phyloP scores from a whole-genome alignment of 768 basidiomycete species.

The Leccinum pellstonianum region DNA sequence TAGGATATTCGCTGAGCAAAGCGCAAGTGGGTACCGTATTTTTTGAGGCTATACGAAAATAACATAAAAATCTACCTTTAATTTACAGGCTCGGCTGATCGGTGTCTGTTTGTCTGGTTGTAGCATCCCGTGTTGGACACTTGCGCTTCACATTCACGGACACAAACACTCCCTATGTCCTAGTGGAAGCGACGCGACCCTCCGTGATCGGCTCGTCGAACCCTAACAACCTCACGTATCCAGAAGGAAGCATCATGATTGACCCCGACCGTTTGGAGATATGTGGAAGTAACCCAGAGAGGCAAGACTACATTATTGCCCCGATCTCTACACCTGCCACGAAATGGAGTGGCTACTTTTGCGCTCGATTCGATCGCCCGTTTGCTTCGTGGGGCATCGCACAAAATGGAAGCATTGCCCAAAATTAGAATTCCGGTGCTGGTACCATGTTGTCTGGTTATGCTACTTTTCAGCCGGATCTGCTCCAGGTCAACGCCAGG shows the following conservation, averaged over 20 bases:
- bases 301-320: conserved; percentile 69
- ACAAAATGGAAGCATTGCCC: conserved; percentile 40
- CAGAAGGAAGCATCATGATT: conserved; percentile 51
- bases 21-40: conserved; percentile 49
- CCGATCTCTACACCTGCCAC: conserved; percentile 46
- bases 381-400: conserved; percentile 49
- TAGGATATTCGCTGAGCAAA: conserved; percentile 54
- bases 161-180: conserved; percentile 51
- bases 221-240: conserved; percentile 49
- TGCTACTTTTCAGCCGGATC: conserved; percentile 38
- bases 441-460: conserved; percentile 55
- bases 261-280: conserved; percentile 47
- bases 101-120: neutral
- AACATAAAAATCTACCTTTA: no score
- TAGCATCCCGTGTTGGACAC: conserved; percentile 76
- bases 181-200: conserved; percentile 66
- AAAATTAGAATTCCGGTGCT: conserved; percentile 29
- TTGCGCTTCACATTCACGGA: conserved; percentile 63
- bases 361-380: conserved; percentile 53
- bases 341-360: conserved; percentile 48
- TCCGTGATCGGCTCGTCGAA: conserved; percentile 56
- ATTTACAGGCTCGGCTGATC: conserved; percentile 1
- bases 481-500: conserved; percentile 47
- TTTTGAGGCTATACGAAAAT: neutral
- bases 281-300: conserved; percentile 62